Evolutionary conservation across 2,329 filamentous ascomycete species (phyloP), one percentile per base, ranked within the genome.

Genomic region (Xylariaceae sp.): DNA sequence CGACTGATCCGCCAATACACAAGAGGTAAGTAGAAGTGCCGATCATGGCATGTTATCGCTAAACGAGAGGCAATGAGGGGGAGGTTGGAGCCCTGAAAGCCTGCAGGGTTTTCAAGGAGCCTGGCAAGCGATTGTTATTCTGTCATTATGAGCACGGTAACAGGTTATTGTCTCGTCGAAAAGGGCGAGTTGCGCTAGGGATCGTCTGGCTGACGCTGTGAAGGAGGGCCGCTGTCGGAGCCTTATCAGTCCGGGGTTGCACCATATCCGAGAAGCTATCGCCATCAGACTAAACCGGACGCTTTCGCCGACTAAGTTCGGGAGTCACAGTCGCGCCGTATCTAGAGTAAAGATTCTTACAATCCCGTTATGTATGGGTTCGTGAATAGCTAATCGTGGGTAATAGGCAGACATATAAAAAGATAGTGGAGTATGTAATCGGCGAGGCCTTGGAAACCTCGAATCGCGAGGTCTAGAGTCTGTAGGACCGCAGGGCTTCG

Each of bases 141-240:
- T n/a, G 4, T 9, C 23, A 26, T 4, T 9, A 26, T 26, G 23
- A 26, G 23, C 4, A 9, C 23, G 23, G 23, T 41, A 52, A 20
- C 40, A 53, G 49, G 51, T n/a, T n/a, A 57, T 57, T 51, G 51
- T 56, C 56, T 57, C 51, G 48, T 53, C 43, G 46, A 53, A 10
- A 52, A 55, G 37, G 56, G 21, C 19, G 49, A 52, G 48, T 29
- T 52, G 53, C 53, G 59, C 52, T 14, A 7, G 12, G 32, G 32
- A 37, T 37, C 32, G 32, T 12, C 32, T 37, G 40, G 51, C 20
- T 44, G 49, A 41, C 6, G 12, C 7, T 50, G 56, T 61, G 57
- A 61, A 59, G 59, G 59, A 51, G 59, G 59, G 59, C 59, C 59
- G 59, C 44, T 62, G 54, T 62, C 59, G 59, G 59, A 59, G 48